These are phyloP conservation scores for Ganoderma lucidum DNA, from an alignment of 1,284 basidiomycete genomes.

Conservation along the genomic window DNA sequence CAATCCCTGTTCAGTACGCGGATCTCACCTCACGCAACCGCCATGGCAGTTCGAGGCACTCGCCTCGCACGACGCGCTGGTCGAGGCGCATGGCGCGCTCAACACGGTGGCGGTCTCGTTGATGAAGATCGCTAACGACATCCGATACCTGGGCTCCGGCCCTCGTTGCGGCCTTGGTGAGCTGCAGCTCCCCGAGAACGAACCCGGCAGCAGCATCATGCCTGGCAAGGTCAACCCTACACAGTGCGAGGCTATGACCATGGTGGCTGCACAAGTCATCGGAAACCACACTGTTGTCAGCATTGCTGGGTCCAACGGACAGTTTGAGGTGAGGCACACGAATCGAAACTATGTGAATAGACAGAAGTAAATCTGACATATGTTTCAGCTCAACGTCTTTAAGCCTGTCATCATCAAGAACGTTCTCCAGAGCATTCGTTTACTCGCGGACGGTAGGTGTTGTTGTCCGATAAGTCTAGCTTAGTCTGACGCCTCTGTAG, in stretches of 20 bases:
- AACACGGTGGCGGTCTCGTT: slow-evolving; percentile 95
- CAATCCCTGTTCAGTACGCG: background rate
- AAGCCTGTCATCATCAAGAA: slow-evolving; percentile 99
- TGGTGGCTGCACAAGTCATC: slow-evolving; percentile 99
- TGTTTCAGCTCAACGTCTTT: slow-evolving; percentile 92
- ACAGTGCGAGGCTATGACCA: slow-evolving; percentile 98
- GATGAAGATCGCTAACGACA: slow-evolving; percentile 99
- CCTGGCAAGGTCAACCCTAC: slow-evolving; percentile 99
- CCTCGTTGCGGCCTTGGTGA: slow-evolving; percentile 98
- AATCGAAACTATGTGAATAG: background rate
- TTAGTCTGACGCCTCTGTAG: slow-evolving; percentile 45
- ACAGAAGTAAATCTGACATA: slow-evolving; percentile 9
- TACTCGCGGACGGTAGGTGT: slow-evolving; percentile 86
- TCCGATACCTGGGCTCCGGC: slow-evolving; percentile 97
- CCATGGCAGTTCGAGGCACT: slow-evolving; percentile 91
- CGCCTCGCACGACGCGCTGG: slow-evolving; percentile 96
- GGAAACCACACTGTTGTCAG: slow-evolving; percentile 97
- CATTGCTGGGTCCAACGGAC: slow-evolving; percentile 93
- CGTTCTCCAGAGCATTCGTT: slow-evolving; percentile 93
- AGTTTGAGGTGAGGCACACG: slow-evolving; percentile 82
- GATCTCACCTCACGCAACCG: slow-evolving; percentile 22
- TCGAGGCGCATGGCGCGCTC: slow-evolving; percentile 96
- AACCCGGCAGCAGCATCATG: slow-evolving; percentile 99
- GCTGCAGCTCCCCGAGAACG: slow-evolving; percentile 95
- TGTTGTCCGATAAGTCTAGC: background rate